phyloP scores from a whole-genome alignment of 805 yeast genomes.

The Candida saitoana region DNA sequence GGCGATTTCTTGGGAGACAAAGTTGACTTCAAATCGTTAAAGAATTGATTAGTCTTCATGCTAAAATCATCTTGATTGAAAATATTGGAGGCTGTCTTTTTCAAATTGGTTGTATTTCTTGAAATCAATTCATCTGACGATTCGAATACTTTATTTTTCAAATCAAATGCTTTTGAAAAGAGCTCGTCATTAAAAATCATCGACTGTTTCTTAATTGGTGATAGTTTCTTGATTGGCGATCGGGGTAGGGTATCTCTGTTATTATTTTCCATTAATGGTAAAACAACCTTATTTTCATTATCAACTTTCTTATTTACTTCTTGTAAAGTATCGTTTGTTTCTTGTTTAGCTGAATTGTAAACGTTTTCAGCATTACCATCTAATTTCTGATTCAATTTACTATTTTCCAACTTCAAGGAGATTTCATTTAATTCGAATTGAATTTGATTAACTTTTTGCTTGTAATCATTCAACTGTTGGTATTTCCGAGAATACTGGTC shows the following conservation, averaged over 20 bases:
- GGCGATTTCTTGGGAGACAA: constrained; percentile 22
- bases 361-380: constrained; percentile 5
- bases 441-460: constrained; percentile 31
- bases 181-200: constrained; percentile 3
- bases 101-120: constrained; percentile 8
- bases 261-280: background rate
- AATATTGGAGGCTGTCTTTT: constrained; percentile 19
- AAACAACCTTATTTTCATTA: background rate
- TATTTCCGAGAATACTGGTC: constrained; percentile 46
- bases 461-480: constrained; percentile 47
- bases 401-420: constrained; percentile 18
- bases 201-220: constrained; percentile 2
- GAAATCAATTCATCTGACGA: background rate
- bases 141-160: constrained; percentile 5
- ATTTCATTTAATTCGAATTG: constrained; percentile 34
- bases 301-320: background rate
- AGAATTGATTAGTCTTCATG: constrained; percentile 15
- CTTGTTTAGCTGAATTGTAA: constrained; percentile 6
- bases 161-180: background rate
- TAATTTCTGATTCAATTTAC: constrained; percentile 7
- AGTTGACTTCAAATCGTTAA: constrained; percentile 20
- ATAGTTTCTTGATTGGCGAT: constrained; percentile 1
- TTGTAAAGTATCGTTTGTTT: constrained; percentile 7
- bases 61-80: constrained; percentile 13
- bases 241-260: background rate